Percentiles rank a stretch among this genome's conserved stretches.
Evolutionary conservation across 352 stramenopile genomes (phyloP).

Genomic region (Pythium sukuiense): DNA sequence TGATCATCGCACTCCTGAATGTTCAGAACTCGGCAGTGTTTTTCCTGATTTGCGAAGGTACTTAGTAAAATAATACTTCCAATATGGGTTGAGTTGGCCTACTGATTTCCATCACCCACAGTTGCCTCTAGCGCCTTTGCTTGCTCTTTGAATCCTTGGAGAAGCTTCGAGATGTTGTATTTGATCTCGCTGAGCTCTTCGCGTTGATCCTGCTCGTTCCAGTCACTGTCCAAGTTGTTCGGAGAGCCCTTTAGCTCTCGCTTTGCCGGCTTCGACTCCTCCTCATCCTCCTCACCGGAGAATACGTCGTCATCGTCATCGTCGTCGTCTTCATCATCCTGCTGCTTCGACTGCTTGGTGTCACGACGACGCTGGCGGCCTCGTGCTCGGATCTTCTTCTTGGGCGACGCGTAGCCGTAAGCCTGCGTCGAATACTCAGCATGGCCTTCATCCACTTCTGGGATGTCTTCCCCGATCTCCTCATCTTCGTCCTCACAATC

Average conservation of each 20-base stretch:
- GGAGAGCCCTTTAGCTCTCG: constrained; percentile 3
- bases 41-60: not conserved
- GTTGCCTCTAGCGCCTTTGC: constrained; percentile 46
- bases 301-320: constrained; percentile 33
- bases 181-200: constrained; percentile 63
- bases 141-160: constrained; percentile 59
- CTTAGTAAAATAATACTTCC: not conserved
- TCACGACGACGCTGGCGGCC: constrained; percentile 14
- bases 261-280: constrained; percentile 21
- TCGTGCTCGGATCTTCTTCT: constrained; percentile 21
- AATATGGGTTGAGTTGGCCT: not conserved
- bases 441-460: constrained; percentile 40
- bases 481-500: constrained; percentile 40
- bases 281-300: constrained; percentile 35
- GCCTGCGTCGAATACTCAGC: not conserved
- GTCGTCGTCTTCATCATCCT: constrained; percentile 31
- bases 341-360: constrained; percentile 34
- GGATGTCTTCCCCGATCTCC: constrained; percentile 71
- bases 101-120: constrained; percentile 16
- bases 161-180: constrained; percentile 62
- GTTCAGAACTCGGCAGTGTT: constrained; percentile 8
- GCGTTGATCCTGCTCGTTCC: constrained; percentile 57
- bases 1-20: constrained; percentile 10
- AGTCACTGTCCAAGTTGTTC: constrained; percentile 33
- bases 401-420: constrained; percentile 35